phyloP scores from a whole-genome alignment of 2,329 filamentous ascomycete genomes.

The Didymosphaeria variabile region DNA sequence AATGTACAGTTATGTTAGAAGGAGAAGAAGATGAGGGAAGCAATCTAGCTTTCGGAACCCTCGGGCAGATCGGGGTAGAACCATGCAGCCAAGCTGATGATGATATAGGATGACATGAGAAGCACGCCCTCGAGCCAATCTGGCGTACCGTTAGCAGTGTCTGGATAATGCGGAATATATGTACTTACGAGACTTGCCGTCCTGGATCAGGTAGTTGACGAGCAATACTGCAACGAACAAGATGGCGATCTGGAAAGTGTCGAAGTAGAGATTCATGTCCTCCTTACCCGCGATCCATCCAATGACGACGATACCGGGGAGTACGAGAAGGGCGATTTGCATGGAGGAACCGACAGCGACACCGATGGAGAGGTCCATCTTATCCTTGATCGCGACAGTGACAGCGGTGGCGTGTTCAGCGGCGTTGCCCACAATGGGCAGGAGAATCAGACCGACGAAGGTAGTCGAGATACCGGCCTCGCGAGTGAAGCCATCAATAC shows the following conservation, averaged over 20 bases:
- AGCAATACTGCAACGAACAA: conserved; percentile 65
- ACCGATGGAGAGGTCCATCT: conserved; percentile 74
- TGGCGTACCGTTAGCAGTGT: conserved; percentile 36
- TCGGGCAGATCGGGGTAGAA: conserved; percentile 50
- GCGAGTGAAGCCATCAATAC: conserved; percentile 64
- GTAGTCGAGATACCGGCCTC: conserved; percentile 62
- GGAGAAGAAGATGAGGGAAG: neutral
- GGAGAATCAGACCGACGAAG: conserved; percentile 70
- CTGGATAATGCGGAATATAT: too few relatives aligned
- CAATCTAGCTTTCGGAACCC: neutral
- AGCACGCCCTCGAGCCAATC: conserved; percentile 69
- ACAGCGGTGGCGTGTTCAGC: conserved; percentile 72
- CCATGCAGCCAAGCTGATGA: conserved; percentile 69
- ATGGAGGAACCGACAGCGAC: conserved; percentile 72
- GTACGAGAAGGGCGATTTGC: conserved; percentile 70
- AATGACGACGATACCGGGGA: conserved; percentile 68
- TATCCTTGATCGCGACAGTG: conserved; percentile 70
- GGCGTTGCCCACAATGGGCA: conserved; percentile 73
- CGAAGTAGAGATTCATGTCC: conserved; percentile 80
- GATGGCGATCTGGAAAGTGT: conserved; percentile 82
- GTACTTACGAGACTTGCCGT: conserved; percentile 61
- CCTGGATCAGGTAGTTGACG: conserved; percentile 70
- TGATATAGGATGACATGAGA: conserved; percentile 68
- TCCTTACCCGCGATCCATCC: conserved; percentile 68
- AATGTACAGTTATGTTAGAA: too few relatives aligned